Base-by-base conservation (phyloP, 2,329 filamentous ascomycete genomes). In the Decorospora gaudefroyi region DNA sequence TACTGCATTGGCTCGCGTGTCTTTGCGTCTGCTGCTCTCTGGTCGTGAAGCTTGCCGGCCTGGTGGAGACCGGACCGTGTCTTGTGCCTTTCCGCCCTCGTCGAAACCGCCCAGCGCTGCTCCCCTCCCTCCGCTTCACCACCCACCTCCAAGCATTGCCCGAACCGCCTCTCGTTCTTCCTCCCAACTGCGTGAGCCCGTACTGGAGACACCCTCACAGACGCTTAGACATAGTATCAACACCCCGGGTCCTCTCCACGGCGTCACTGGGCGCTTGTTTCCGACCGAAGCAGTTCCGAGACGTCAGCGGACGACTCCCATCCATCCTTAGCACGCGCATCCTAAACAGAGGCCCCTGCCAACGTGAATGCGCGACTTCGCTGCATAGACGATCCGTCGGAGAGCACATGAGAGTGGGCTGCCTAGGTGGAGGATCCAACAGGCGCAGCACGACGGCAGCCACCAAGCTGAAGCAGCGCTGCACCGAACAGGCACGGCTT, bases 221-320 rank as follows among this genome's bases (percentile, higher is more conserved):
- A n/a, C n/a, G n/a, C n/a, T n/a, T 23, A 47, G 21, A 42, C 23
- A 27, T 23, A 30, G 22, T 37, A 32, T 18, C 22, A 31, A 17
- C 22, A 31, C 42, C 36, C 32, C 41, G 36, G 30, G 33, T 44
- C 31, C 16, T 21, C 40, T 37, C 26, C 15, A 30, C 46, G 29
- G 28, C 46, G 47, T 28, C 42, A n/a, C 32, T 26, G 19, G n/a
- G 22, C 19, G 17, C 21, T 33, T 43, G 32, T 38, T 31, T 43
- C 41, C 44, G 37, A 34, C 46, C 51, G 27, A 47, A 55, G 38
- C 55, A 49, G 44, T 36, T 46, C 57, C 59, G 50, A 62, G 55
- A 64, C 64, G 54, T 60, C 64, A 59, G 59, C 58, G 51, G 34
- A 44, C 46, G 39, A 47, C 42, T n/a, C 36, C 46, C 39, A 36